A percentile compares a stretch with the other conserved stretches of the same genome.
Conservation (phyloP, 1,139 yeast genomes). For the Pichia cactophila region DNA sequence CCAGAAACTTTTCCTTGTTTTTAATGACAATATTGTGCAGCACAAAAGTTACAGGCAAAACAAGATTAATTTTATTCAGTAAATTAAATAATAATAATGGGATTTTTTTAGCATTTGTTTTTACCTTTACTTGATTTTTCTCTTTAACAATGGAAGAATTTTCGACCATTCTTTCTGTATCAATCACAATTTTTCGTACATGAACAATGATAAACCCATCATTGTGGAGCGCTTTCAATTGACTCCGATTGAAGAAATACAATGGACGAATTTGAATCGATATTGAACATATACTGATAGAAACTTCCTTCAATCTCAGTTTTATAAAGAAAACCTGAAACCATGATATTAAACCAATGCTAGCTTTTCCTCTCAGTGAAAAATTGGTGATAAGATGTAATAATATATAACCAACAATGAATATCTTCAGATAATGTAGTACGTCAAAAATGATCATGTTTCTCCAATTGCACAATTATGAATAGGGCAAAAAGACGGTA, state of each 20-base stretch:
- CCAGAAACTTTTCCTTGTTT: conserved; percentile 3
- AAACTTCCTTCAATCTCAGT: conserved; percentile 1
- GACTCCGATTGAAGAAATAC: conserved; percentile 12
- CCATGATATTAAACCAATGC: conserved; percentile 19
- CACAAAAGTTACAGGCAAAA: conserved; percentile 15
- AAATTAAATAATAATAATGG: conserved; percentile 3
- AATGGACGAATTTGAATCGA: conserved; percentile 12
- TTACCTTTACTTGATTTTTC: neutral
- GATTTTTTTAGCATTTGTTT: neutral
- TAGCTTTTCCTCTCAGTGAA: conserved; percentile 9
- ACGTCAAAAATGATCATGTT: conserved; percentile 1
- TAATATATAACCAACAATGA: neutral
- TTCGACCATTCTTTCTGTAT: neutral
- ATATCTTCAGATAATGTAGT: conserved; percentile 4
- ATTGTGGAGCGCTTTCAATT: conserved; percentile 14
- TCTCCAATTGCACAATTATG: neutral
- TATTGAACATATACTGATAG: conserved; percentile 11
- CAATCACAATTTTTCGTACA: conserved; percentile 6
- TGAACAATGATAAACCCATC: conserved; percentile 15
- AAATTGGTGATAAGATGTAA: neutral
- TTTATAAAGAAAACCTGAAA: conserved; percentile 13
- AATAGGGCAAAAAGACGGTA: no score
- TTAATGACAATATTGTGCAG: conserved; percentile 10
- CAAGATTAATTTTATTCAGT: conserved; percentile 6
- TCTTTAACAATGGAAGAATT: neutral